These are phyloP conservation scores for Colletotrichum eremochloae DNA, from an alignment of 2,329 filamentous ascomycete genomes.

Conservation along the genomic window DNA sequence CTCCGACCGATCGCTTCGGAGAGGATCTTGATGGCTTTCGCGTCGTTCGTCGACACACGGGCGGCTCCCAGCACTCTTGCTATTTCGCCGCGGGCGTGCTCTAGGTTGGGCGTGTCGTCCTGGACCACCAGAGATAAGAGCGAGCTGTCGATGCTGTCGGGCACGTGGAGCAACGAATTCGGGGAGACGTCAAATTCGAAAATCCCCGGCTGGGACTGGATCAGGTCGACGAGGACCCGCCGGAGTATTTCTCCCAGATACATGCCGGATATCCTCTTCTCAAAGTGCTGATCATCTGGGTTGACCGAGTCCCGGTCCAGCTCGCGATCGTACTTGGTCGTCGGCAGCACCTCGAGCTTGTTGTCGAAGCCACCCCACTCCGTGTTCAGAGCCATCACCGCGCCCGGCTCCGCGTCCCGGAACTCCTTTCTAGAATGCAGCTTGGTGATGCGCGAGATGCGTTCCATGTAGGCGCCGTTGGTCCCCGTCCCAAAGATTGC, in stretches of 20 bases:
- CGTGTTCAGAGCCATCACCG: constrained; percentile 83
- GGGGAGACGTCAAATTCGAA: constrained; percentile 32
- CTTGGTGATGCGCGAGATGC: constrained; percentile 75
- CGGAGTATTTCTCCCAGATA: constrained; percentile 84
- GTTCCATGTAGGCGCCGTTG: constrained; percentile 85
- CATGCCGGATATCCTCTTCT: constrained; percentile 86
- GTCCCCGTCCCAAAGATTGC: constrained; percentile 83
- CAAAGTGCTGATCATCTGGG: constrained; percentile 84
- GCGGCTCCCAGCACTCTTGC: constrained; percentile 57
- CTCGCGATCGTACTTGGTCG: constrained; percentile 75
- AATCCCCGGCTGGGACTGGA: constrained; percentile 28
- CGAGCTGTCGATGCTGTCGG: constrained; percentile 78
- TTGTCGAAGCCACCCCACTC: constrained; percentile 89
- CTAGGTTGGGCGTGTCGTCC: constrained; percentile 66
- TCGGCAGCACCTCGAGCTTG: constrained; percentile 75
- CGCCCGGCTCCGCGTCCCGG: constrained; percentile 3
- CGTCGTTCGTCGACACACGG: constrained; percentile 65
- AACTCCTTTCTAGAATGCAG: constrained; percentile 41
- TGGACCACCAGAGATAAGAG: constrained; percentile 74
- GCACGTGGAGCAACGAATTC: constrained; percentile 62
- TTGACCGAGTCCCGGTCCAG: constrained; percentile 78
- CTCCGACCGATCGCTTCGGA: constrained; percentile 51
- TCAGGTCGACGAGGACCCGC: constrained; percentile 67
- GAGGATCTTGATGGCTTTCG: constrained; percentile 71
- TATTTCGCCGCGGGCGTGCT: constrained; percentile 58